A percentile compares a stretch with the other conserved stretches of the same genome.
Conservation (phyloP, 2,329 filamentous ascomycete genomes). For the Stagonosporopsis tanaceti region DNA sequence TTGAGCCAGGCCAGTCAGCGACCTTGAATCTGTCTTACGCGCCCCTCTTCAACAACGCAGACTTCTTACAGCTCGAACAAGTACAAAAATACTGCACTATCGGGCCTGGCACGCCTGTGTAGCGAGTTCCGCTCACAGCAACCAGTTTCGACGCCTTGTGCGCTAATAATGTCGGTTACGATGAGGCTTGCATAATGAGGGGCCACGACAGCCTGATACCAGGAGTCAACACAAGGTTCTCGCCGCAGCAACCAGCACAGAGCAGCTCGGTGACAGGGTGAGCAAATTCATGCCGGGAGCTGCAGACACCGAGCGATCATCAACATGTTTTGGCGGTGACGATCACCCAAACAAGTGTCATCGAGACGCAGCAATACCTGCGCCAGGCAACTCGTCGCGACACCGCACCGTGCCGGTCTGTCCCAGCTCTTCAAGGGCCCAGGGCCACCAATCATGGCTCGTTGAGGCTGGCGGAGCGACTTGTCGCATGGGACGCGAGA, state of each 20-base stretch:
- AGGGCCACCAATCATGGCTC: neutral
- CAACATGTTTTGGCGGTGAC: constrained; percentile 9
- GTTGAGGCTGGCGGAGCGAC: neutral
- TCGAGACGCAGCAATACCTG: neutral
- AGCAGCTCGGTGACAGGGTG: neutral
- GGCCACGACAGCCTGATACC: neutral
- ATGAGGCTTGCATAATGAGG: neutral
- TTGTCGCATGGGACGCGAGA: constrained; percentile 3
- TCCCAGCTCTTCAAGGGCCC: neutral
- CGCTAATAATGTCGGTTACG: neutral
- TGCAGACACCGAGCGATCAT: constrained; percentile 2
- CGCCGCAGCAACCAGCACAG: neutral
- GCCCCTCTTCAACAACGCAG: too few relatives aligned
- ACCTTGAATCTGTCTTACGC: too few relatives aligned
- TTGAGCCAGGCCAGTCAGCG: too few relatives aligned
- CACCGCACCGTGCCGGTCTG: neutral
- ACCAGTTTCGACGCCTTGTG: neutral
- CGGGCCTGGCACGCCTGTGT: too few relatives aligned
- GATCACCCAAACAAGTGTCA: constrained; percentile 7
- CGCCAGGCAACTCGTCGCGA: constrained; percentile 12
- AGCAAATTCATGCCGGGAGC: constrained; percentile 1
- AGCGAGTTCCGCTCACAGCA: neutral
- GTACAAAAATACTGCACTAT: neutral
- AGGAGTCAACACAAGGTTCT: neutral
- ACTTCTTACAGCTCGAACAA: too few relatives aligned